Percentiles rank a stretch among this genome's conserved stretches.
Evolutionary conservation across 345 rosid genomes (phyloP).

Genomic region (Microcos paniculata): DNA sequence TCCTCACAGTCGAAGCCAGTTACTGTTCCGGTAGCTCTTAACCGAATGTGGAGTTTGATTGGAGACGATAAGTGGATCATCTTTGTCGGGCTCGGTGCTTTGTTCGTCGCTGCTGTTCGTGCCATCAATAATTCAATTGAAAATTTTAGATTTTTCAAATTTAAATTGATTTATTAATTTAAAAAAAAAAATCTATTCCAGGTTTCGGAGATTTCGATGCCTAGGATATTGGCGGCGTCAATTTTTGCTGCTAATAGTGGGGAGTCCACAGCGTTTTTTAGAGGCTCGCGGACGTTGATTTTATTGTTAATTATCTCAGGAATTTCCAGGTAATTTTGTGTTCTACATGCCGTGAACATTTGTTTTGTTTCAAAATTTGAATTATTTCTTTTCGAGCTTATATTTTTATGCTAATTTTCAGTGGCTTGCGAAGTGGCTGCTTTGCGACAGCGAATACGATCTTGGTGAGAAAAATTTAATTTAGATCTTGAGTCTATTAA

Average conservation of each 20-base stretch:
- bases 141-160: background rate
- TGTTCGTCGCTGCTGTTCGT: constrained; percentile 45
- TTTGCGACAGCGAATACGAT: constrained; percentile 46
- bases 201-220: constrained; percentile 56
- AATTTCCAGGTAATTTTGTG: constrained; percentile 37
- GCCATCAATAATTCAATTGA: background rate
- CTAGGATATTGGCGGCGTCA: constrained; percentile 45
- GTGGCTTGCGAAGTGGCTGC: constrained; percentile 55
- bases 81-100: constrained; percentile 36
- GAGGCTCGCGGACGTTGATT: constrained; percentile 30
- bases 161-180: background rate
- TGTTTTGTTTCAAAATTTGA: background rate
- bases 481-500: background rate
- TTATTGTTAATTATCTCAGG: constrained; percentile 46
- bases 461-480: constrained; percentile 28
- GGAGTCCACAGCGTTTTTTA: constrained; percentile 26
- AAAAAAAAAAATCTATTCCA: constrained; percentile 9
- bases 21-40: constrained; percentile 32
- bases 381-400: background rate
- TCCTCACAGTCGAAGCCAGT: constrained; percentile 18
- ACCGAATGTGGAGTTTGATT: constrained; percentile 44
- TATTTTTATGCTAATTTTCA: constrained; percentile 20
- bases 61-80: constrained; percentile 41
- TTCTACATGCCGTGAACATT: background rate
- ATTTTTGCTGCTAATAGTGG: constrained; percentile 46